Base-by-base conservation (phyloP, 768 basidiomycete species). In the Rossbeevera mucosa region DNA sequence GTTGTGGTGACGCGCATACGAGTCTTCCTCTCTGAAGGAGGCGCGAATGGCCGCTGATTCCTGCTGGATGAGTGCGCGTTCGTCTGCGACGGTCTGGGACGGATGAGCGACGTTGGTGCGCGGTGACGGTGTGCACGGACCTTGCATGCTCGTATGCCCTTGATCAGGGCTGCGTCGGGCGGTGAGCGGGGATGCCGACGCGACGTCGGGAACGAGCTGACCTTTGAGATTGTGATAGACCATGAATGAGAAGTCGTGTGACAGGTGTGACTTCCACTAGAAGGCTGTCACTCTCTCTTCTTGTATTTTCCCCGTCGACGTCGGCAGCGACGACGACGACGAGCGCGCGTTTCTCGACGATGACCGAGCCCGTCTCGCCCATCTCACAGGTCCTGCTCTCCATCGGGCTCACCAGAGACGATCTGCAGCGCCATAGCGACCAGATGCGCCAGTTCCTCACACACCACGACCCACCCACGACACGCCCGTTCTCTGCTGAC, bases 121-220 rank as follows among this genome's bases (percentile, higher is more conserved):
- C 25, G 33, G 57, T 54, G 43, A 63, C 51, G 64, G 43, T 44
- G 24, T 53, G 55, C 20, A 54, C 68, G 36, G 53, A 88, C 94
- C 86, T 99, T 99, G 83, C 92, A 96, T 55, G 93, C 82, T 56
- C 96, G 81, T 72, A 98, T 95, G 52, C 92, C 94, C 81, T 98
- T 98, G 76, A 98, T 97, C 61, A 98, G 80, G 62, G 94, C 94
- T 94, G 21, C 50, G 16, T 48, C 29, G 20, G 30, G 40, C 29
- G n/a, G 48, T 61, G 46, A 81, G 50, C 28, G 22, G 22, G 44
- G 54, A 48, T 21, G 44, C 31, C 38, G 40, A 46, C 38, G 18
- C 41, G 42, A 51, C 46, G 22, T 42, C 33, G 22, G 24, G 26
- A 42, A 33, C 51, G 48, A 24, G 50, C 74, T 57, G 61, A 85